Conservation (phyloP, 306 rosid species). For the Sechiopsis laciniata region DNA sequence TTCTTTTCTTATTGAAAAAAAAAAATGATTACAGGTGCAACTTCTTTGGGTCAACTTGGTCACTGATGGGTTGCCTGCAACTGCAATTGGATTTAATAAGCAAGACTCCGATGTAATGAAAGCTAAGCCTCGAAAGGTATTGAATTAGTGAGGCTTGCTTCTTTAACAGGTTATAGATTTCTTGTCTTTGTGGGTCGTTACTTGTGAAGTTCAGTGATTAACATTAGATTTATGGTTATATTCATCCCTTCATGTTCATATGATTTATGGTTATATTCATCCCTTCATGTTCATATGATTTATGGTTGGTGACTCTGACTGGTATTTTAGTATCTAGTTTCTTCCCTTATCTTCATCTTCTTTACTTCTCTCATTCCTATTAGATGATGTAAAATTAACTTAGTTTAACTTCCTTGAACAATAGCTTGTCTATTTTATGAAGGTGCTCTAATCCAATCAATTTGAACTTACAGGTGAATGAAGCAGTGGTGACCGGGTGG, state of each 20-base stretch:
- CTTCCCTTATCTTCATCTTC: background rate
- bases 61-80: conserved; percentile 97
- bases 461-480: conserved; percentile 60
- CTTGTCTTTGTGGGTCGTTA: conserved; percentile 1
- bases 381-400: background rate
- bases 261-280: conserved; percentile 3
- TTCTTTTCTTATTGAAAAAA: background rate
- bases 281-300: background rate
- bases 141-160: conserved; percentile 9
- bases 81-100: conserved; percentile 64
- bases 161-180: background rate
- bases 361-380: background rate
- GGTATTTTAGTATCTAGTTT: background rate
- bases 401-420: background rate
- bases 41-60: conserved; percentile 98
- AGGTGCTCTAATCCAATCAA: conserved; percentile 8
- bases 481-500: conserved; percentile 98
- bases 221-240: conserved; percentile 5
- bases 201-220: background rate
- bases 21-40: conserved; percentile 58
- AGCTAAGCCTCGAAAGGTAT: conserved; percentile 74
- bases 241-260: background rate
- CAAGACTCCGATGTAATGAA: conserved; percentile 98
- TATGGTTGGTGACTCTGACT: background rate
- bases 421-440: background rate